Evolutionary conservation across 768 basidiomycete species (phyloP), one percentile per base, ranked within the genome.

Genomic region (Lentinula detonsa): DNA sequence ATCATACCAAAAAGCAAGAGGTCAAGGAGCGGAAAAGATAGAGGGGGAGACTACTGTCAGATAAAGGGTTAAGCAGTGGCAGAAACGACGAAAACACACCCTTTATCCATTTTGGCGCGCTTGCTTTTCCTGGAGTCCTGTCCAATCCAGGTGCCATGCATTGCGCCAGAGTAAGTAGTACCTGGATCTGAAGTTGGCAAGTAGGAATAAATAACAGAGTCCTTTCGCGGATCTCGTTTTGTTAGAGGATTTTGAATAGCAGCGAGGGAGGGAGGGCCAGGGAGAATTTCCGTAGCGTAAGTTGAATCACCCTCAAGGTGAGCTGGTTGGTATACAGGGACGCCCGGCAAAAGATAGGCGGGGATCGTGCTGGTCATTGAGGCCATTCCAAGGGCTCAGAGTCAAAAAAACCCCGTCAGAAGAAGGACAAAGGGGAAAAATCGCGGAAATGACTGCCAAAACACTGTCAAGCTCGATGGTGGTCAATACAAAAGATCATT

Each of bases 261-360:
- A 65, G 80, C 76, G 64, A 91, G 73, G 65, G 91, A 84, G 57
- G 92, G 92, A 62, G 92, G 92, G 28, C 91, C 91, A 69, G 92
- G 92, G 68, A 94, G 82, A 76, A 94, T 88, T 81, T 93, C 92
- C 62, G 92, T 94, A 64, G 93, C 91, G 68, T 93, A 81, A 65
- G 83, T 80, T 60, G 88, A 76, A 79, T 94, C 90, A 66, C 90
- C 87, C 72, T 91, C 91, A 60, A 91, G 84, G 74, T 92, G 88
- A 67, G 86, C 76, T 67, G 90, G 91, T 71, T 91, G 91, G 68
- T 83, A 76, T 65, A 88, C 83, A 61, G 85, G 79, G 63, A 87
- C 87, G 72, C 86, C 85, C 73, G 85, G 84, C 70, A 86, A 76
- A 80, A 91, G 76, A 74, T 84, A 91, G 66, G 81, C 83, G 66